These are phyloP conservation scores for Chaetomiaceae sp. DNA, from an alignment of 2,329 filamentous ascomycete species.

Conservation along the genomic window DNA sequence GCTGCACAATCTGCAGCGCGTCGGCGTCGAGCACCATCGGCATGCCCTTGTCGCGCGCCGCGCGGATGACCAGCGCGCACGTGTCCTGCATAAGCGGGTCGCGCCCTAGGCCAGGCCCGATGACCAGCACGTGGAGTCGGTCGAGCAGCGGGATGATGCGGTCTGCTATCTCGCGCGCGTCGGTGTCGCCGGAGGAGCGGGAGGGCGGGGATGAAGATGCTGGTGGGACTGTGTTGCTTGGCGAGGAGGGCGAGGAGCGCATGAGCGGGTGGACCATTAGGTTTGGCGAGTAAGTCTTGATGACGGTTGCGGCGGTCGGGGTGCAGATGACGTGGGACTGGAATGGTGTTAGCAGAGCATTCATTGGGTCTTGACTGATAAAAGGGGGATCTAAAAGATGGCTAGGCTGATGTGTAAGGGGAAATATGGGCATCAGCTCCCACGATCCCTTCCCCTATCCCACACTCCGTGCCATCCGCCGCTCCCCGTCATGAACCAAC, in stretches of 20 bases:
- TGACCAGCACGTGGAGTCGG: slow-evolving; percentile 85
- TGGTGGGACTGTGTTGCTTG: slow-evolving; percentile 28
- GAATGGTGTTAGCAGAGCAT: slow-evolving; percentile 8
- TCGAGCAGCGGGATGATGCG: slow-evolving; percentile 75
- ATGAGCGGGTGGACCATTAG: slow-evolving; percentile 98
- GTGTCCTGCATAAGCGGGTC: slow-evolving; percentile 88
- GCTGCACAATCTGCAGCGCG: slow-evolving; percentile 73
- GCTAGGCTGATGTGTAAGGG: no score
- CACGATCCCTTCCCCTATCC: no score
- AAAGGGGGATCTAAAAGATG: no score
- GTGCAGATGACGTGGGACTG: slow-evolving; percentile 95
- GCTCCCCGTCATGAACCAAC: background rate
- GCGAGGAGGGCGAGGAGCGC: slow-evolving; percentile 51
- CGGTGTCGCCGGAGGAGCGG: slow-evolving; percentile 35
- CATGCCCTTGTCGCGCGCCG: slow-evolving; percentile 66
- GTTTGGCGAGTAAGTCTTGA: slow-evolving; percentile 97
- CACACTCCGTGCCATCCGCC: background rate
- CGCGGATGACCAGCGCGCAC: slow-evolving; percentile 71
- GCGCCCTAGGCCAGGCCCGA: slow-evolving; percentile 86
- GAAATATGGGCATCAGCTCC: no score
- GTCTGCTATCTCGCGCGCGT: slow-evolving; percentile 58
- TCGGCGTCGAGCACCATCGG: slow-evolving; percentile 91
- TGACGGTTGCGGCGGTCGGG: slow-evolving; percentile 76
- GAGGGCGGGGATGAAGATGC: slow-evolving; percentile 39
- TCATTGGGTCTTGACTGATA: no score